These are phyloP conservation scores for Parafenestella ontariensis DNA, from an alignment of 2,329 filamentous ascomycete genomes.

Conservation along the genomic window DNA sequence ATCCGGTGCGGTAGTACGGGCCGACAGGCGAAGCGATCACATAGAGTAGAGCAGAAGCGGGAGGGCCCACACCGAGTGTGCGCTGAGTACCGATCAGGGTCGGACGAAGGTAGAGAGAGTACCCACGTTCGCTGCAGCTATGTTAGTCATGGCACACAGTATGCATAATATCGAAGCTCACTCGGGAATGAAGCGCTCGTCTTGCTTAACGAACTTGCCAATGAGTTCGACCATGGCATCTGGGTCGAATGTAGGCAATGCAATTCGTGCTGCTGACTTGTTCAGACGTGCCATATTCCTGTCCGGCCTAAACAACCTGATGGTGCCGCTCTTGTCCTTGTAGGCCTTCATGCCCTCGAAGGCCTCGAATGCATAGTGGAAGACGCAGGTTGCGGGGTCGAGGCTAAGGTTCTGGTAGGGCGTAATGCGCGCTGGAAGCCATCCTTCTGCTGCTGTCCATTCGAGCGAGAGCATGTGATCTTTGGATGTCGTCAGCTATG, in stretches of 20 bases:
- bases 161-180: constrained; percentile 49
- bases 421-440: constrained; percentile 81
- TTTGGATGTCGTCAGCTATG: constrained; percentile 48
- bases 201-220: constrained; percentile 77
- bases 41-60: constrained; percentile 88
- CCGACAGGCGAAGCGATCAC: constrained; percentile 96
- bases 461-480: constrained; percentile 97
- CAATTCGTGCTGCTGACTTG: constrained; percentile 88
- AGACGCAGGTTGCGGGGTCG: constrained; percentile 94
- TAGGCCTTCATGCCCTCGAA: constrained; percentile 99
- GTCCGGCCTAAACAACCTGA: constrained; percentile 91
- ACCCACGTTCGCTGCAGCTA: constrained; percentile 68
- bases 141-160: constrained; percentile 11
- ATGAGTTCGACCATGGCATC: constrained; percentile 81
- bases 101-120: constrained; percentile 93
- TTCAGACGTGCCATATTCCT: constrained; percentile 97
- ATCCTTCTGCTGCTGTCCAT: constrained; percentile 86
- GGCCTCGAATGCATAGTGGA: constrained; percentile 98
- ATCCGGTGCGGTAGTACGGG: constrained; percentile 97
- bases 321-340: constrained; percentile 78
- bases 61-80: constrained; percentile 91
- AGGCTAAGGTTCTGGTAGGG: constrained; percentile 98
- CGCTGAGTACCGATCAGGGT: constrained; percentile 97
- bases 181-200: constrained; percentile 88
- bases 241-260: constrained; percentile 83